Base-by-base conservation (phyloP, 345 rosid species). In the Pistacia vera region DNA sequence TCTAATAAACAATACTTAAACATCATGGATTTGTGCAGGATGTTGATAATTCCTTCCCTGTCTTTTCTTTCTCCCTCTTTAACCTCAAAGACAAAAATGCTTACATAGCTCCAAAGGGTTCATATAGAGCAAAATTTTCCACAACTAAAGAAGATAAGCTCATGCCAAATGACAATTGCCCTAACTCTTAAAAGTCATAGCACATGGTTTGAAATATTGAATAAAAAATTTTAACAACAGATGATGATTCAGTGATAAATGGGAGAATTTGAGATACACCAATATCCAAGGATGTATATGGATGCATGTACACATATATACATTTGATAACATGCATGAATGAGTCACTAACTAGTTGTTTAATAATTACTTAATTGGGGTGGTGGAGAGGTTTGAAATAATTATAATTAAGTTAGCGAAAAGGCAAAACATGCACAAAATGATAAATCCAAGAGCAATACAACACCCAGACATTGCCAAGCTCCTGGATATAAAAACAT, bases 21-120 rank as follows among this genome's bases (percentile, higher is more conserved):
- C 65, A 63, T n/a, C n/a, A 36, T 14, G 41, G 22, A 5, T 55
- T 17, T 46, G 16, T 33, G 46, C 46, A 7, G 66, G 61, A 20
- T 41, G 51, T 3, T 58, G 55, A 30, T 7, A 30, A 67, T 62
- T 52, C 75, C 3, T 77, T 38, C 67, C 30, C 73, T 72, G 17
- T 71, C 63, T 64, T 28, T 59, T 75, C 18, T 17, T 54, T 33
- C 49, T 25, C 22, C 8, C 41, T 5, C 25, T 35, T n/a, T 36
- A 25, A 16, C 67, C 25, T 3, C 3, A 5, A 25, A 28, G 62
- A 51, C 8, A 46, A 49, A 49, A 74, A 66, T 58, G 55, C 54
- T 72, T 66, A 18, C 73, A 72, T 78, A 36, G 35, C 68, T 73
- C 58, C 18, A 52, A 78, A 72, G 57, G 57, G 57, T 54, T 63